These are phyloP conservation scores for Aureobasidium sp. DNA, from an alignment of 2,329 filamentous ascomycete genomes.

Conservation along the genomic window DNA sequence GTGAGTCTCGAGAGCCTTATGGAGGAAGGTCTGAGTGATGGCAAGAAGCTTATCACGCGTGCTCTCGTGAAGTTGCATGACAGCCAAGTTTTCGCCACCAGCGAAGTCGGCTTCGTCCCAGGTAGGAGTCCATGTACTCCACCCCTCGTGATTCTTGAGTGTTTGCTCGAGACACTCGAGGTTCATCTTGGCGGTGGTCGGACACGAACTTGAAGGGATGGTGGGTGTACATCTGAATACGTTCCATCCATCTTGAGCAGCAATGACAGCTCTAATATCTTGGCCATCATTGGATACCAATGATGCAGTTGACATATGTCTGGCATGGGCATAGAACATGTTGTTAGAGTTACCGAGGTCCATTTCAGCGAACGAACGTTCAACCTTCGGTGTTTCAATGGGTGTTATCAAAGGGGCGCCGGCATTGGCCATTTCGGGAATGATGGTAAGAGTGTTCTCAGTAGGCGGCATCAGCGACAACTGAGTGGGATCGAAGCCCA, in stretches of 20 bases:
- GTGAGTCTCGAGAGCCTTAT: conserved; percentile 64
- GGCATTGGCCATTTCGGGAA: conserved; percentile 37
- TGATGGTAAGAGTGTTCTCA: conserved; percentile 39
- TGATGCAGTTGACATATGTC: conserved; percentile 34
- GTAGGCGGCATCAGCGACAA: conserved; percentile 31
- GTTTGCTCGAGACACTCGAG: conserved; percentile 46
- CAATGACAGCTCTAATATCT: conserved; percentile 42
- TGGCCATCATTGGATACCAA: conserved; percentile 20
- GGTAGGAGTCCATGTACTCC: conserved; percentile 45
- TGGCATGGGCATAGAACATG: conserved; percentile 31
- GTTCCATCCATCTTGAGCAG: conserved; percentile 46
- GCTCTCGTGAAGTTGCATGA: conserved; percentile 44
- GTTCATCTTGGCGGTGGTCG: conserved; percentile 44
- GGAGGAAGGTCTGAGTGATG: conserved; percentile 62
- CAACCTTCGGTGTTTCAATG: conserved; percentile 41
- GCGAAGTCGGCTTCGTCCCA: conserved; percentile 44
- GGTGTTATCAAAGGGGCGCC: conserved; percentile 38
- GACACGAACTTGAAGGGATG: conserved; percentile 42
- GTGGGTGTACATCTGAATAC: conserved; percentile 46
- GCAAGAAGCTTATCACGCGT: conserved; percentile 64
- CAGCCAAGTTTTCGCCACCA: conserved; percentile 39
- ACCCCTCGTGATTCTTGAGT: conserved; percentile 44
- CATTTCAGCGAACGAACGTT: conserved; percentile 41
- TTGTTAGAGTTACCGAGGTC: conserved; percentile 37
- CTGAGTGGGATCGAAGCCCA: conserved; percentile 37